Conservation (phyloP, 768 basidiomycete genomes). For the Serendipita vermifera region DNA sequence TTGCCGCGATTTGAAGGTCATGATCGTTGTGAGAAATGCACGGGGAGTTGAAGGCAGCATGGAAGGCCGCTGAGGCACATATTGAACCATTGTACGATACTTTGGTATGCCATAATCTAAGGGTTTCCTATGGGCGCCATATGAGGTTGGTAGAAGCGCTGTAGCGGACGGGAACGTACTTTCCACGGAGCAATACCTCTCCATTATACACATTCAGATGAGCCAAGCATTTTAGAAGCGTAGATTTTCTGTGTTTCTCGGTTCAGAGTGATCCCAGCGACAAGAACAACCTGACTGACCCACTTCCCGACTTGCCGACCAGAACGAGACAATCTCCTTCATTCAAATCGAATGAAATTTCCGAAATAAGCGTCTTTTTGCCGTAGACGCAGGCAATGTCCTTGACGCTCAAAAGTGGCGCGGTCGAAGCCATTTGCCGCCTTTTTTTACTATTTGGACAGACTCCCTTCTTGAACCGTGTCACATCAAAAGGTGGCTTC, state of each 20-base stretch:
- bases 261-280: neutral
- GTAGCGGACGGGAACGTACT: constrained; percentile 31
- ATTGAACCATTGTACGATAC: constrained; percentile 68
- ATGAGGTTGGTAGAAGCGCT: neutral
- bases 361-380: constrained; percentile 42
- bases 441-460: neutral
- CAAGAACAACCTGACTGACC: constrained; percentile 28
- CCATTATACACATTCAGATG: constrained; percentile 64
- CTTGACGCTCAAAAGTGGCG: constrained; percentile 2
- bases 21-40: constrained; percentile 50
- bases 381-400: constrained; percentile 18
- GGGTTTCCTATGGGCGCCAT: constrained; percentile 16
- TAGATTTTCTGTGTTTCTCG: constrained; percentile 45
- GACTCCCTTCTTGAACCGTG: too few relatives aligned
- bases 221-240: constrained; percentile 72
- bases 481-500: too few relatives aligned
- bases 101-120: constrained; percentile 36
- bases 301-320: constrained; percentile 70
- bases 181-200: constrained; percentile 49
- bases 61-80: constrained; percentile 80
- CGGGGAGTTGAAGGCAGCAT: constrained; percentile 71
- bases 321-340: constrained; percentile 65
- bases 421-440: neutral
- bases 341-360: constrained; percentile 47
- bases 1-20: constrained; percentile 38